Conservation (phyloP, 495 filamentous ascomycete genomes). For the Penicillium canescens region DNA sequence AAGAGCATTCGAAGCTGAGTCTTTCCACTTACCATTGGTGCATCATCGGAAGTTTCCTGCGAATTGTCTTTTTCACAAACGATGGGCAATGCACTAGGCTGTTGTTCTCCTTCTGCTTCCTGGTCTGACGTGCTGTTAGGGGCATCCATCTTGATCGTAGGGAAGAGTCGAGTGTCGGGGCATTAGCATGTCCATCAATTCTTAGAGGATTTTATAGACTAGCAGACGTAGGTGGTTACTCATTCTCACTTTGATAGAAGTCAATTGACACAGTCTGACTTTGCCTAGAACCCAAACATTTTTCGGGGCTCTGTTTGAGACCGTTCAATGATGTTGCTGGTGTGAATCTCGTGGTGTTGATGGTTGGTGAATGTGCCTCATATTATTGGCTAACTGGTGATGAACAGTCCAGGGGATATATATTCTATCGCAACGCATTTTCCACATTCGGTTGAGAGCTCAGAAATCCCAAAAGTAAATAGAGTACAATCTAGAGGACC, state of each 20-base stretch:
- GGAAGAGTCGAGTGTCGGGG: not conserved
- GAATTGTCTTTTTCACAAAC: no score
- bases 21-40: no score
- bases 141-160: not conserved
- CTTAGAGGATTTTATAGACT: not conserved
- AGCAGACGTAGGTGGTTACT: not conserved
- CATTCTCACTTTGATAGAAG: not conserved
- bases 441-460: not conserved
- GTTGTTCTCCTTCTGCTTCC: not conserved
- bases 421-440: slow-evolving; percentile 1
- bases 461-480: not conserved
- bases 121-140: no score
- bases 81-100: no score
- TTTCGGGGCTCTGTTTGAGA: no score
- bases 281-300: no score
- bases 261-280: not conserved
- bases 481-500: not conserved
- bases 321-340: not conserved
- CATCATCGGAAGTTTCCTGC: no score
- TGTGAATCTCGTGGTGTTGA: slow-evolving; percentile 2
- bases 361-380: not conserved
- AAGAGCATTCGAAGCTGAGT: not conserved
- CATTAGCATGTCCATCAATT: not conserved
- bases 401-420: not conserved
- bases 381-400: not conserved